Percentiles rank a stretch among this genome's conserved stretches.
Conservation (phyloP, 208 protist genomes). For the Herpetomonas samuelpessoai region DNA sequence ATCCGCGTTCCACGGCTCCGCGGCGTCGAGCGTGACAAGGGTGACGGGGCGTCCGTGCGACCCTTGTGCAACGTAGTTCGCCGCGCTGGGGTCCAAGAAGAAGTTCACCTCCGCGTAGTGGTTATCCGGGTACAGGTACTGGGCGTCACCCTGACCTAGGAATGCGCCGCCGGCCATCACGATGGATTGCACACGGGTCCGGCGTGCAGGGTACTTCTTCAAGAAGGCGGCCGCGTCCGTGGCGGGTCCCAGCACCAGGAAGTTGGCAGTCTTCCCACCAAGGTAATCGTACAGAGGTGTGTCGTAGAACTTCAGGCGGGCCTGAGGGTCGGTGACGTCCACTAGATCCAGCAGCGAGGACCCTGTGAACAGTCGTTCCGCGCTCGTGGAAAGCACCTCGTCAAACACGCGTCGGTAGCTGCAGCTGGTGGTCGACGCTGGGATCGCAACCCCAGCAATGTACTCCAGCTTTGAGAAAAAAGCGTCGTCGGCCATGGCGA, state of each 20-base stretch:
- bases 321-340: not conserved
- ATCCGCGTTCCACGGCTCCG: constrained; percentile 25
- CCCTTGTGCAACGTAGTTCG: constrained; percentile 43
- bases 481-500: constrained; percentile 16
- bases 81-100: constrained; percentile 62
- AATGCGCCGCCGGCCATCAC: constrained; percentile 59
- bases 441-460: not conserved
- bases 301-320: constrained; percentile 14
- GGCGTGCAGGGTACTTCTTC: constrained; percentile 12
- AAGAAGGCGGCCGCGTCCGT: constrained; percentile 74
- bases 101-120: constrained; percentile 56
- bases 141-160: constrained; percentile 26
- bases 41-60: constrained; percentile 43
- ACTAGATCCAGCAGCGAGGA: constrained; percentile 17
- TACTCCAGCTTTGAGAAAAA: constrained; percentile 1
- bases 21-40: constrained; percentile 47
- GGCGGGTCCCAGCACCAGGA: constrained; percentile 54
- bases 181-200: constrained; percentile 27
- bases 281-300: constrained; percentile 30
- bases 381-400: constrained; percentile 8
- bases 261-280: constrained; percentile 19
- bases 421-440: constrained; percentile 2
- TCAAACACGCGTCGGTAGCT: constrained; percentile 12
- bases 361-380: constrained; percentile 33
- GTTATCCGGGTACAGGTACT: constrained; percentile 42